phyloP scores from a whole-genome alignment of 148 eudicot species.

The Euryodendron excelsum region DNA sequence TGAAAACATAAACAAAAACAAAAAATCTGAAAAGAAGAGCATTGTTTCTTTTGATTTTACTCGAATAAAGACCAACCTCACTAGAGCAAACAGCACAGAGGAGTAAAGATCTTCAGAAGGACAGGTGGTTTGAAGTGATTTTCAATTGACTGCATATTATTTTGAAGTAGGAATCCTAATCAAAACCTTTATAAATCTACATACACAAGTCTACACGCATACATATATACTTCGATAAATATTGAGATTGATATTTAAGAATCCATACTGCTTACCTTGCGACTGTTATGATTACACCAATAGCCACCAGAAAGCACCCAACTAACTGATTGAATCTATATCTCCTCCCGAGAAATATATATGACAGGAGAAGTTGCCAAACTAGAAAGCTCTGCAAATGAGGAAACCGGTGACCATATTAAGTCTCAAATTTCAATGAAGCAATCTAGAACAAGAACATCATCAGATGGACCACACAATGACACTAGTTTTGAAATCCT shows the following conservation, averaged over 20 bases:
- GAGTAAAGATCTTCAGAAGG: neutral
- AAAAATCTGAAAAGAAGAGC: too few relatives aligned
- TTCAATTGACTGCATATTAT: neutral
- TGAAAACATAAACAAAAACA: too few relatives aligned
- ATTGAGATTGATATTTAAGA: constrained; percentile 11
- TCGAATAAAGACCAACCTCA: too few relatives aligned
- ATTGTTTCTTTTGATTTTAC: too few relatives aligned
- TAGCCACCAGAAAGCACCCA: constrained; percentile 88
- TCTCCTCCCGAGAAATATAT: constrained; percentile 82
- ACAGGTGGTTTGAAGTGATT: neutral
- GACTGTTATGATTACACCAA: constrained; percentile 86
- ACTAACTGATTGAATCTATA: constrained; percentile 78
- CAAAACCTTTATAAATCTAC: neutral
- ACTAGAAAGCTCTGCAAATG: constrained; percentile 87
- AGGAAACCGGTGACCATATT: constrained; percentile 20
- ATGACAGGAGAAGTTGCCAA: constrained; percentile 93
- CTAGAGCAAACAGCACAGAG: too few relatives aligned
- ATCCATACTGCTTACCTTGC: constrained; percentile 61
- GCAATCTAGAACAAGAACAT: constrained; percentile 3
- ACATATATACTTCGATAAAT: neutral
- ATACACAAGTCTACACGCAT: neutral
- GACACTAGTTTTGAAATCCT: neutral
- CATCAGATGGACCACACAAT: constrained; percentile 5
- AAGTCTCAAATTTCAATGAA: constrained; percentile 5
- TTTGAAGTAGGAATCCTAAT: neutral